Evolutionary conservation across 495 filamentous ascomycete species (phyloP).

Genomic region (Penicillium cinerascens): DNA sequence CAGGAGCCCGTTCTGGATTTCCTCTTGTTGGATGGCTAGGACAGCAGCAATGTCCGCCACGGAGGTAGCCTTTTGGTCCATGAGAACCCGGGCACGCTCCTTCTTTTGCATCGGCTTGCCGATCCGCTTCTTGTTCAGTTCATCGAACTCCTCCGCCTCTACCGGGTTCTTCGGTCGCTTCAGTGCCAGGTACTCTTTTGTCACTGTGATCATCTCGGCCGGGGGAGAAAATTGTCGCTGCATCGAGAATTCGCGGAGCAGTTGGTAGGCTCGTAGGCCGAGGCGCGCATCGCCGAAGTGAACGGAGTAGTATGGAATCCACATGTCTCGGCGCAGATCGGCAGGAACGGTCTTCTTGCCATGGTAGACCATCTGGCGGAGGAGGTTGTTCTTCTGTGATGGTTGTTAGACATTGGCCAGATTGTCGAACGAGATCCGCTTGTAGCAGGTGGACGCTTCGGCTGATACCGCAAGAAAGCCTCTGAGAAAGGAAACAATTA

Average conservation of each 20-base stretch:
- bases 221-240: conserved; percentile 45
- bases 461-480: not conserved
- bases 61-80: conserved; percentile 85
- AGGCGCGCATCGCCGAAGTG: conserved; percentile 60
- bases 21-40: conserved; percentile 53
- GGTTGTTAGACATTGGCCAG: not conserved
- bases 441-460: not conserved
- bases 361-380: conserved; percentile 78
- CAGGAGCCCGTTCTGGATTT: conserved; percentile 31
- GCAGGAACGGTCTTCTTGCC: conserved; percentile 86
- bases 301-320: conserved; percentile 76
- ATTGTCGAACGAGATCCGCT: not conserved
- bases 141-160: conserved; percentile 40
- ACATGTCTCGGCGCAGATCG: conserved; percentile 83
- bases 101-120: conserved; percentile 48
- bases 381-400: conserved; percentile 57
- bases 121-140: conserved; percentile 40
- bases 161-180: conserved; percentile 60
- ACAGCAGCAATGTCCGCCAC: conserved; percentile 85
- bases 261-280: conserved; percentile 71
- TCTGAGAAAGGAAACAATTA: not conserved
- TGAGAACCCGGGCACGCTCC: conserved; percentile 60
- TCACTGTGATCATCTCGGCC: conserved; percentile 48
- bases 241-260: conserved; percentile 73
- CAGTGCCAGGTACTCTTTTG: conserved; percentile 43